Base-by-base conservation (phyloP, 2,329 filamentous ascomycete species). In the Calycina herbarum region DNA sequence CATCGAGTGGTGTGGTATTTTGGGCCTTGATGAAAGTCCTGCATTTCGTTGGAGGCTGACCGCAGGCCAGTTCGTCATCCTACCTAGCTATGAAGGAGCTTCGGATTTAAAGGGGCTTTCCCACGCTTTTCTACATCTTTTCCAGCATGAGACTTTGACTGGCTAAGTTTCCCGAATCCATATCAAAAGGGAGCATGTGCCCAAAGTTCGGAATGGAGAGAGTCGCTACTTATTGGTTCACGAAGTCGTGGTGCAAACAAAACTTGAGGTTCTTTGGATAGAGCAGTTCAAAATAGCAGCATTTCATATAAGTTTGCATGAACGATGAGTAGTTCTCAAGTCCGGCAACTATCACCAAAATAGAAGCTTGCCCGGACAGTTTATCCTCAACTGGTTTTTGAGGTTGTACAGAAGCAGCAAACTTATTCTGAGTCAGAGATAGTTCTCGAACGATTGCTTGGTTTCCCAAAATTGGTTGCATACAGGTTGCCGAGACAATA, bases 11-110 rank as follows among this genome's bases (percentile, higher is more conserved):
- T 24, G n/a, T 54, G 48, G 24, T 54, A 24, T 27, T 24, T 13
- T 24, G 24, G n/a, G 48, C 48, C 11, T 54, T 54, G 48, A 5
- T 54, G 10, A 54, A 54, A 13, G 3, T 11, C 17, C 24, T 54
- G 48, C 48, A 54, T 54, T 54, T 27, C n/a, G 48, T 13, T 54
- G n/a, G 48, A 54, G 48, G 48, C n/a, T 54, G 48, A 54, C 48
- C 10, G 48, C 48, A 54, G 24, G 48, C 11, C 24, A 24, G 48
- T 54, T 54, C 48, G 48, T 54, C 48, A 54, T 54, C 48, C 15
- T n/a, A n/a, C 42, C 42, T 45, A 7, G 7, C 17, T 20, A 11
- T 27, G 20, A 54, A 54, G 48, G 45, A 11, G n/a, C 2, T 51
- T 24, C n/a, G 45, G 20, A 4, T 51, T 51, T 24, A 10, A 51